A percentile compares a stretch with the other conserved stretches of the same genome.
These are phyloP conservation scores for Fraxinus albicans DNA, from an alignment of 305 asterid genomes.

Conservation along the genomic window DNA sequence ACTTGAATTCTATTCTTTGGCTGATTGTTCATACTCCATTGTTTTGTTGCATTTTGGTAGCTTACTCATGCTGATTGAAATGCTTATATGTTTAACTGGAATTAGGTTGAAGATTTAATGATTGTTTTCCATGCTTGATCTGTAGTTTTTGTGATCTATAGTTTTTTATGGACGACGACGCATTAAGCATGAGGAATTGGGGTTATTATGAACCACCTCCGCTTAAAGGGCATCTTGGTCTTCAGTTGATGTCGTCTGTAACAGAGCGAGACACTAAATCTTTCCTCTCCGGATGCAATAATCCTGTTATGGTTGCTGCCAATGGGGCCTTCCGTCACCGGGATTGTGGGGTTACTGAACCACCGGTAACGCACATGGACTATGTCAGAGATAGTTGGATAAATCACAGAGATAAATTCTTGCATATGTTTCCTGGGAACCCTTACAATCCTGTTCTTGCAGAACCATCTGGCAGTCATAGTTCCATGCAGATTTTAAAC, in stretches of 20 bases:
- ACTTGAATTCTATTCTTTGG: neutral
- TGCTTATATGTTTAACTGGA: slow-evolving; percentile 19
- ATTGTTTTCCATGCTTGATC: slow-evolving; percentile 29
- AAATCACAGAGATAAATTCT: slow-evolving; percentile 71
- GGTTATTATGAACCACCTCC: slow-evolving; percentile 86
- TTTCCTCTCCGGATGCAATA: slow-evolving; percentile 55
- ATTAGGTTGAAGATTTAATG: slow-evolving; percentile 23
- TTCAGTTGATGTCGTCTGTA: slow-evolving; percentile 79
- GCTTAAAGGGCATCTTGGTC: slow-evolving; percentile 56
- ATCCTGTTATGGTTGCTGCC: slow-evolving; percentile 60
- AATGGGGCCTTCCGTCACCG: slow-evolving; percentile 71
- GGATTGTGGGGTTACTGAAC: slow-evolving; percentile 57
- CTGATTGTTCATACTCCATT: neutral
- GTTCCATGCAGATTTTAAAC: slow-evolving; percentile 63
- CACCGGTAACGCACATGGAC: slow-evolving; percentile 71
- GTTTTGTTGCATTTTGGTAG: slow-evolving; percentile 9
- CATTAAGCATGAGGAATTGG: slow-evolving; percentile 82
- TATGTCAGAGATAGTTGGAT: slow-evolving; percentile 82
- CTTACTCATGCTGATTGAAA: neutral
- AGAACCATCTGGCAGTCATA: slow-evolving; percentile 66
- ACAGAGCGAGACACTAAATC: slow-evolving; percentile 72
- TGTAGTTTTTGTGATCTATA: slow-evolving; percentile 30
- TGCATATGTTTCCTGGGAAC: slow-evolving; percentile 69
- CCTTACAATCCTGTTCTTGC: slow-evolving; percentile 51
- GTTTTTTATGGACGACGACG: slow-evolving; percentile 79